Base-by-base conservation (phyloP, 768 basidiomycete species). In the Rhizopogon vesiculosus region DNA sequence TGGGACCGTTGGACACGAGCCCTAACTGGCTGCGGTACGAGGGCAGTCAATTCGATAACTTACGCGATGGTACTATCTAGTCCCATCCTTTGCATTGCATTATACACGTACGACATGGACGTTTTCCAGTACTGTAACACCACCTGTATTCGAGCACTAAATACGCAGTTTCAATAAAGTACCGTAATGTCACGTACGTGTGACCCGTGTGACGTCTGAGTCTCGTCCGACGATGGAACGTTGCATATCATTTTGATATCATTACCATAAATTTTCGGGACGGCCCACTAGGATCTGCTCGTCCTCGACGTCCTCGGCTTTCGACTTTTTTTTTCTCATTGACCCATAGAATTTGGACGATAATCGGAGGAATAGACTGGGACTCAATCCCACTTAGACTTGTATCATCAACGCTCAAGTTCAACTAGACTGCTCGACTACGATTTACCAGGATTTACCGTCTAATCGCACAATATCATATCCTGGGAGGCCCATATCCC, bases 11-110 rank as follows among this genome's bases (percentile, higher is more conserved):
- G 57, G 89, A 94, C 61, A 73, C 68, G 57, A 80, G 76, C 53
- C 72, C 79, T 39, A 99, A 99, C 68, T 96, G 94, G 86, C 73
- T 99, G 59, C 66, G 68, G 42, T 98, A 96, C 65, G 78, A 83
- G 64, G 70, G 76, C 40, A 91, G 89, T 64, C 81, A 82, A 72
- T 94, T 87, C 66, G 86, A 89, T 42, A 94, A 95, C 67, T 72
- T 95, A 76, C 77, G 77, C 64, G 80, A 80, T 13, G 87, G 89
- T 40, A 89, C 90, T 8, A 62, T 72, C 51, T 70, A 70, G 61
- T 18, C 41, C 33, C 50, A n/a, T 29, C 33, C 19, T 16, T 53
- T 25, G 25, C 45, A 53, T 53, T 18, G 25, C 8, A 52, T 33
- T 33, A 33, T 33, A 33, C 31, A 33, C 25, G 25, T 25, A 25